Base-by-base conservation (phyloP, 2,329 filamentous ascomycete species). In the Iodosphaeria phyllophila region DNA sequence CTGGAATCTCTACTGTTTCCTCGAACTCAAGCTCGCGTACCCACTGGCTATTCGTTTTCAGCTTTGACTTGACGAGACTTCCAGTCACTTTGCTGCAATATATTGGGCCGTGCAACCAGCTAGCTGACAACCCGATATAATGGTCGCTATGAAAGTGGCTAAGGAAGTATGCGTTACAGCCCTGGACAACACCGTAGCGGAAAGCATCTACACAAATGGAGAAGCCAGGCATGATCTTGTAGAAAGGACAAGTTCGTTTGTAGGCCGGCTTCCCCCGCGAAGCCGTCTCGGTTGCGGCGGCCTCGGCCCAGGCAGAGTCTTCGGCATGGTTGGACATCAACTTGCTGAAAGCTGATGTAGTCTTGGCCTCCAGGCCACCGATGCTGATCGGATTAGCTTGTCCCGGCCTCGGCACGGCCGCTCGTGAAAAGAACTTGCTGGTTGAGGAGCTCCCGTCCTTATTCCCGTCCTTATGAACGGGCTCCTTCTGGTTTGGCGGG, bases 91-190 rank as follows among this genome's bases (percentile, higher is more conserved):
- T 75, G 43, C 86, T 95, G 54, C 89, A 95, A 42, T 92, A 98
- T 24, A 98, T 95, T 1, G 84, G 86, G 0, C 89, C 89, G 44
- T 98, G 84, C 19, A 59, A 69, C 89, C 89, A 98, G 16, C 63
- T 80, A 6, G 77, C 71, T 8, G 80, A 89, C 8, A 98, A 55
- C 3, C 89, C 89, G 17, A 93, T 72, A 39, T 98, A 98, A 44
- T 98, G 89, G 44, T 98, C 89, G 40, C 83, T 93, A 48, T 98
- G 89, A 37, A 95, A 98, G 44, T 98, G 89, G 38, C 84, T 93
- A 8, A 98, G 62, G 37, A 98, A 98, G 44, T 98, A 98, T 2
- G 86, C 89, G 27, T 78, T 75, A 46, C 84, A 92, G 1, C 82
- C 84, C 42, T 91, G 65, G 1, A 98, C 80, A 4, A 84, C 82